Evolutionary conservation across 345 rosid genomes (phyloP), one percentile per base, ranked within the genome.

Genomic region (Geranium rotundifolium): DNA sequence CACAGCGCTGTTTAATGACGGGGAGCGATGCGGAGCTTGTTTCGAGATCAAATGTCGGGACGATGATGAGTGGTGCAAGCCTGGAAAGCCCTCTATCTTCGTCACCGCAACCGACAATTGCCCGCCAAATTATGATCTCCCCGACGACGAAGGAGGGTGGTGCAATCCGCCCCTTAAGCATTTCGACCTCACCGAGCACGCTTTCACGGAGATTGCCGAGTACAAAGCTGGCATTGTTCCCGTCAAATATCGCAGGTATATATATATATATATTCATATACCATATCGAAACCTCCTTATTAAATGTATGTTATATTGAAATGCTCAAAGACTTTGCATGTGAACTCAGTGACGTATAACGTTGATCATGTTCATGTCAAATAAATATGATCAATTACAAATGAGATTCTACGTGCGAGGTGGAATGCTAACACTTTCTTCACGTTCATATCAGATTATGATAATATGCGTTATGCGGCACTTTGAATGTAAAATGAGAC

Each of bases 21-120:
- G 89, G 2, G 66, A 68, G 72, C 56, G 60, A 2, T 84, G 86
- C 14, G 89, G 86, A 1, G 76, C 86, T 17, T 84, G 89, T 60
- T 84, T 56, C 59, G 86, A 84, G 68, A 62, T 84, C 54, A 64
- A 76, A 54, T 84, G 89, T 37, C 54, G 18, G 0, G 60, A 73
- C 19, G 56, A 66, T 62, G 68, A 85, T 15, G 52, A 74, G 59
- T 74, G 82, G 78, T 90, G 97, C 82, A 72, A 76, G 63, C 70
- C 74, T 20, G 86, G 86, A 4, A 72, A 69, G 59, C 79, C 79
- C 16, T 75, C 91, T 7, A 82, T 84, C 7, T 34, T 72, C 37
- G 75, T 90, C 46, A 85, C 95, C 2, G 97, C 84, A 56, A 90
- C 97, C n/a, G 79, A 90, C 64, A 79, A 67, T 29, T 90, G 97